These are phyloP conservation scores for Coelastrella sp. DNA, from an alignment of 139 green algal species.

Conservation along the genomic window DNA sequence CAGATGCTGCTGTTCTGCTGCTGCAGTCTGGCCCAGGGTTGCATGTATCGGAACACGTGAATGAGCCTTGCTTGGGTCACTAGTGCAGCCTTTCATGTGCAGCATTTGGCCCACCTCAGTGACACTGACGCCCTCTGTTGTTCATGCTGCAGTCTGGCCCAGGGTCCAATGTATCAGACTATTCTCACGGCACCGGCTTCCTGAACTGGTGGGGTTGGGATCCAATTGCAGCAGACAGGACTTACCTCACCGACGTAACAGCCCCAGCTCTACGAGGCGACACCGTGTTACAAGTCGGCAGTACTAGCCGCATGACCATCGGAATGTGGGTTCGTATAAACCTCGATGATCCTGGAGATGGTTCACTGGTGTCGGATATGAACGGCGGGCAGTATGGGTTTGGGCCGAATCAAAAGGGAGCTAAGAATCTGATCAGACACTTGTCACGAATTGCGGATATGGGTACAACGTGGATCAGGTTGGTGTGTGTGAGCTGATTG, in stretches of 20 bases:
- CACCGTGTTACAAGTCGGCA: slow-evolving; percentile 20
- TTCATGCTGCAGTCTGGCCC: not conserved
- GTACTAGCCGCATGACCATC: slow-evolving; percentile 11
- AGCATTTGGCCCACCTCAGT: no score
- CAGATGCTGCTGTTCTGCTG: no score
- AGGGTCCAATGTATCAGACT: slow-evolving; percentile 1
- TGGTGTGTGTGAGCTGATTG: not conserved
- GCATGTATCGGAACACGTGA: no score
- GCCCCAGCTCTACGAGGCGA: slow-evolving; percentile 1
- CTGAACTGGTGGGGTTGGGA: slow-evolving; percentile 54
- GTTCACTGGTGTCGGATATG: slow-evolving; percentile 33
- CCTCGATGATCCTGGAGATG: slow-evolving; percentile 27
- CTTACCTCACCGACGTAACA: slow-evolving; percentile 28
- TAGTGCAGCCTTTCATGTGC: no score
- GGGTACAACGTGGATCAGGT: slow-evolving; percentile 36
- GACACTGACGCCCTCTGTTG: not conserved
- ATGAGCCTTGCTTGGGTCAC: no score
- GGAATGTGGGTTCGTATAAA: slow-evolving; percentile 47
- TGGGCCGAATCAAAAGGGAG: not conserved
- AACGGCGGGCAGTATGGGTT: slow-evolving; percentile 10
- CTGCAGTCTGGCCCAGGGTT: no score
- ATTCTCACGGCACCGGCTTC: slow-evolving; percentile 49
- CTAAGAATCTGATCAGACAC: slow-evolving; percentile 17
- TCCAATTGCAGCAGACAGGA: slow-evolving; percentile 27
- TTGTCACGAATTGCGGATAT: slow-evolving; percentile 22